Percentiles rank a stretch among this genome's conserved stretches.
These are phyloP conservation scores for Pythium rishiriense DNA, from an alignment of 352 stramenopile genomes.

Conservation along the genomic window DNA sequence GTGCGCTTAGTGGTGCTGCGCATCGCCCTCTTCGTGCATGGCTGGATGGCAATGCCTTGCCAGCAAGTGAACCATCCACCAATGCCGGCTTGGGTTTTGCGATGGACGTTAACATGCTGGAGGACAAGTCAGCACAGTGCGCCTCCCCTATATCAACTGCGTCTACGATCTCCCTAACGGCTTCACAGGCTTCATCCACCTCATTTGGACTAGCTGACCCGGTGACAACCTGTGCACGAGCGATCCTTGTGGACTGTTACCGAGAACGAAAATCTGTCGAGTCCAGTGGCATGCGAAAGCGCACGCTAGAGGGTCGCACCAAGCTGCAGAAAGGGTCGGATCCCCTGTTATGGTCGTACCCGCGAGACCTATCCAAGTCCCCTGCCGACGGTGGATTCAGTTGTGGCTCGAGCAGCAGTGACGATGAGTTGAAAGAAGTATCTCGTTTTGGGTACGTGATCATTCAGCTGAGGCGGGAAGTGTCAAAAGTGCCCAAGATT, in stretches of 20 bases:
- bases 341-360: slow-evolving; percentile 37
- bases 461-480: not conserved
- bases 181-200: slow-evolving; percentile 38
- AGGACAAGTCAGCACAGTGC: slow-evolving; percentile 21
- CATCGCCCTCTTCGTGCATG: slow-evolving; percentile 15
- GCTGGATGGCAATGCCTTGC: slow-evolving; percentile 3
- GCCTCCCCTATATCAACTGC: slow-evolving; percentile 42
- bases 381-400: slow-evolving; percentile 35
- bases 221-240: slow-evolving; percentile 58
- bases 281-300: slow-evolving; percentile 59
- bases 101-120: slow-evolving; percentile 27
- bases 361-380: slow-evolving; percentile 35
- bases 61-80: not conserved
- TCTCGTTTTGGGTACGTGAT: slow-evolving; percentile 56
- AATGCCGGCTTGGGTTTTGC: not conserved
- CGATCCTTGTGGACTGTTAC: slow-evolving; percentile 74
- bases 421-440: slow-evolving; percentile 75
- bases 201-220: slow-evolving; percentile 48
- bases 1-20: not conserved
- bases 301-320: slow-evolving; percentile 57
- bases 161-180: slow-evolving; percentile 40
- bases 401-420: slow-evolving; percentile 60
- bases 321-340: slow-evolving; percentile 35
- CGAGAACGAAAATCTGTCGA: slow-evolving; percentile 50
- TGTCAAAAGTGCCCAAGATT: too few species aligned